Percentiles rank a stretch among this genome's conserved stretches.
These are phyloP conservation scores for Linnemannia schmuckeri DNA, from an alignment of 192 early-diverging fungal species.

Conservation along the genomic window DNA sequence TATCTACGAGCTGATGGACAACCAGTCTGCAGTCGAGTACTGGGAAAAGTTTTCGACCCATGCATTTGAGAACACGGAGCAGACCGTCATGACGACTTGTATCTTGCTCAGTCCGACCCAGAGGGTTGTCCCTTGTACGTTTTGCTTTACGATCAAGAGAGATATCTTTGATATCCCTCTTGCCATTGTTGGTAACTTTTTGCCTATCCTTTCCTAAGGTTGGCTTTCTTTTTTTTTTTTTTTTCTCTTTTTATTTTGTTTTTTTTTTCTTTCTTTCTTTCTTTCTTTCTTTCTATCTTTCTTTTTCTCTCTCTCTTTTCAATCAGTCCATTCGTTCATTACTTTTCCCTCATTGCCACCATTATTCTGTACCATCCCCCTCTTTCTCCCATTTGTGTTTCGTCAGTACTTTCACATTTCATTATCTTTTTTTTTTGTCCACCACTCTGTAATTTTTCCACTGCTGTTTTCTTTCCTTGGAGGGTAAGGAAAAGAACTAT, in stretches of 20 bases:
- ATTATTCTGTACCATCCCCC: constrained; percentile 4
- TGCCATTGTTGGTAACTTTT: constrained; percentile 82
- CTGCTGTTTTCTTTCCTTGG: not conserved
- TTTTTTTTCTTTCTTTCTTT: not conserved
- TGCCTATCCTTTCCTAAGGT: constrained; percentile 46
- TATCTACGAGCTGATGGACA: constrained; percentile 95
- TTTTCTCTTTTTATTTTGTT: not conserved
- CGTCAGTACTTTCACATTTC: not conserved
- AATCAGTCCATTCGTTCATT: constrained; percentile 5
- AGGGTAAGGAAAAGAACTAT: not conserved
- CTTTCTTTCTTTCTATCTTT: constrained; percentile 5
- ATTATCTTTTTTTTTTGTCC: not conserved
- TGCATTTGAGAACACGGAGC: constrained; percentile 94
- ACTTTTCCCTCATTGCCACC: not conserved
- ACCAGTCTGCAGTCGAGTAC: constrained; percentile 91
- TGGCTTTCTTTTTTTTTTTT: not conserved
- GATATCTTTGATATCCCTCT: constrained; percentile 97
- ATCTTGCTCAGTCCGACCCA: constrained; percentile 82
- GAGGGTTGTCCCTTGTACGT: constrained; percentile 86
- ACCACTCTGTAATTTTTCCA: not conserved
- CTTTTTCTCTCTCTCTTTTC: not conserved
- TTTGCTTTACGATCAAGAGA: constrained; percentile 96
- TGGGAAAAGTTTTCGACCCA: constrained; percentile 95
- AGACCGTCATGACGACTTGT: constrained; percentile 91
- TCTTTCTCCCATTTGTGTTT: not conserved